These are phyloP conservation scores for Evernia prunastri DNA, from an alignment of 495 filamentous ascomycete genomes.

Conservation along the genomic window DNA sequence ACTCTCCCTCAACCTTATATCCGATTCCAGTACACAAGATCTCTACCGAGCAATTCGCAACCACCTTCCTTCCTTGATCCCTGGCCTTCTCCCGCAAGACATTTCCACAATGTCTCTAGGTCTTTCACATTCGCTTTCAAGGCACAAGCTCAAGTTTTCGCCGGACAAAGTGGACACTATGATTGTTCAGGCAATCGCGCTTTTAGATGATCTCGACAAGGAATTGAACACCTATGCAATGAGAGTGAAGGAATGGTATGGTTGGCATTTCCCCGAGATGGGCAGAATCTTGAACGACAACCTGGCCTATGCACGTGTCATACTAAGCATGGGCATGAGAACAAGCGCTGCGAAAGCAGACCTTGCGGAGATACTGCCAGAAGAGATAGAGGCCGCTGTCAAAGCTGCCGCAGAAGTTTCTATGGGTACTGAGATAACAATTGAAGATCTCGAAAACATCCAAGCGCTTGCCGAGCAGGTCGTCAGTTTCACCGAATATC, in stretches of 20 bases:
- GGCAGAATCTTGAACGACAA: conserved; percentile 97
- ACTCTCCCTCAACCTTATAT: conserved; percentile 74
- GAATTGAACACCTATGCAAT: conserved; percentile 98
- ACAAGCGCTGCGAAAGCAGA: conserved; percentile 66
- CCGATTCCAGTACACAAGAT: conserved; percentile 79
- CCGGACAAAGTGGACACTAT: conserved; percentile 99
- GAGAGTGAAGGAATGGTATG: conserved; percentile 99
- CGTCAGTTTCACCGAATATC: conserved; percentile 81
- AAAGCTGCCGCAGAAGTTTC: conserved; percentile 92
- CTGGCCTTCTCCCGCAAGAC: conserved; percentile 75
- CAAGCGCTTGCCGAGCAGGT: conserved; percentile 87
- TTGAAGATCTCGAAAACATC: conserved; percentile 86
- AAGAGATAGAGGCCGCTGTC: conserved; percentile 88
- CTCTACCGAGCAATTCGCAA: conserved; percentile 90
- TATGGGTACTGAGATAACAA: conserved; percentile 95
- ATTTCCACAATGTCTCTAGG: conserved; percentile 90
- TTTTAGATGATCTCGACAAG: conserved; percentile 96
- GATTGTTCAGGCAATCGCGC: conserved; percentile 94
- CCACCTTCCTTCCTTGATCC: conserved; percentile 84
- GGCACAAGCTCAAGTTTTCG: conserved; percentile 97
- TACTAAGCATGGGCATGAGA: conserved; percentile 82
- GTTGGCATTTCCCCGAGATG: conserved; percentile 99
- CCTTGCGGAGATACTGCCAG: conserved; percentile 86
- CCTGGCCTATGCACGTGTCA: conserved; percentile 81
- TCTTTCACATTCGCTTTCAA: conserved; percentile 93